Conservation (phyloP, 768 basidiomycete species). For the Gymnopilus dilepis region DNA sequence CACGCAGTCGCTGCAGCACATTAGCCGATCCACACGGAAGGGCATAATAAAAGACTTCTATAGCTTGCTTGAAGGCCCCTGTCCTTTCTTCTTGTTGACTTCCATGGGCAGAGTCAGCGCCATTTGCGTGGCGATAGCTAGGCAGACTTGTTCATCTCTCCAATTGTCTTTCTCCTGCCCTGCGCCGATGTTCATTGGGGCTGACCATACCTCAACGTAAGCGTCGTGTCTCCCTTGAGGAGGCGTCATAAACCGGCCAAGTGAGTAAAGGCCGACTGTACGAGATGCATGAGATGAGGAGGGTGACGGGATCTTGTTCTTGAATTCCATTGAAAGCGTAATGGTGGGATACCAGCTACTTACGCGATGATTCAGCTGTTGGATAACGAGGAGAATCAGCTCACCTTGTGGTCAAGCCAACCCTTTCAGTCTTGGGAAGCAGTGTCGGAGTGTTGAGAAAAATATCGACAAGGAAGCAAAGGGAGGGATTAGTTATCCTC, state of each 20-base stretch:
- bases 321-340: constrained; percentile 66
- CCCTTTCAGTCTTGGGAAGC: constrained; percentile 51
- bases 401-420: constrained; percentile 40
- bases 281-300: constrained; percentile 47
- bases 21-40: too few species aligned
- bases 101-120: constrained; percentile 51
- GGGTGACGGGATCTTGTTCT: constrained; percentile 56
- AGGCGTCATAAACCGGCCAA: constrained; percentile 55
- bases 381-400: neutral
- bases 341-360: constrained; percentile 69
- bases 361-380: neutral
- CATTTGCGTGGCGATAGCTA: constrained; percentile 68
- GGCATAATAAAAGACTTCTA: neutral
- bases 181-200: constrained; percentile 59
- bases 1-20: too few species aligned
- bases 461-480: constrained; percentile 64
- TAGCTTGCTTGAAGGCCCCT: constrained; percentile 11
- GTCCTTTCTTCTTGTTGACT: constrained; percentile 40
- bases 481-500: constrained; percentile 48
- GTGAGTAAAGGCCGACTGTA: constrained; percentile 62
- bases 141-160: constrained; percentile 68
- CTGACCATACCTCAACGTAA: constrained; percentile 70
- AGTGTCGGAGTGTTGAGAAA: constrained; percentile 51
- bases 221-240: constrained; percentile 63
- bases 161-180: constrained; percentile 49